A percentile compares a stretch with the other conserved stretches of the same genome.
Conservation (phyloP, 306 rosid genomes). For the Castanea crenata region DNA sequence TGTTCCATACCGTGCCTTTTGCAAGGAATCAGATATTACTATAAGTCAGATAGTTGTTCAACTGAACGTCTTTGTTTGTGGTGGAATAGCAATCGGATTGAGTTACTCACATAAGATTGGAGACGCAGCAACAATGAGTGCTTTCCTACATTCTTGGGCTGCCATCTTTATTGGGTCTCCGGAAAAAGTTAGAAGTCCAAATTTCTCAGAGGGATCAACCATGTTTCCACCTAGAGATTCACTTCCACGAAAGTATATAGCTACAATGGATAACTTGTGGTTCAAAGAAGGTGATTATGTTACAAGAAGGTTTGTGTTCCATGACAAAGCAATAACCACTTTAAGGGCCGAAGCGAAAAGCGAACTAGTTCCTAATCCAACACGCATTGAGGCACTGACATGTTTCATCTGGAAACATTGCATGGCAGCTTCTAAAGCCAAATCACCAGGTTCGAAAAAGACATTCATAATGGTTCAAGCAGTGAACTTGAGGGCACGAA, state of each 20-base stretch:
- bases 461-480: slow-evolving; percentile 26
- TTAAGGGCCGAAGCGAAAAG: slow-evolving; percentile 27
- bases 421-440: slow-evolving; percentile 24
- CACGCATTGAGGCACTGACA: slow-evolving; percentile 38
- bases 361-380: slow-evolving; percentile 25
- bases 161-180: slow-evolving; percentile 15
- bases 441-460: neutral
- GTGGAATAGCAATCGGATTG: slow-evolving; percentile 48
- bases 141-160: slow-evolving; percentile 42
- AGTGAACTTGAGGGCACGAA: slow-evolving; percentile 42
- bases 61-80: slow-evolving; percentile 43
- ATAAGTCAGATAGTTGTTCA: slow-evolving; percentile 39
- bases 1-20: slow-evolving; percentile 36
- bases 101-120: slow-evolving; percentile 42
- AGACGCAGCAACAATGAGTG: slow-evolving; percentile 34
- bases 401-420: slow-evolving; percentile 46
- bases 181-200: slow-evolving; percentile 19
- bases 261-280: slow-evolving; percentile 14
- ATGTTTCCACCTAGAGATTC: slow-evolving; percentile 37
- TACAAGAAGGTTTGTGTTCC: slow-evolving; percentile 43
- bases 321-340: slow-evolving; percentile 15
- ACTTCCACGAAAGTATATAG: slow-evolving; percentile 15
- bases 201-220: slow-evolving; percentile 25
- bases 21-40: slow-evolving; percentile 6
- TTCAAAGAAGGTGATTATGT: slow-evolving; percentile 26